Evolutionary conservation across 805 yeast genomes (phyloP), one percentile per base, ranked within the genome.

Genomic region (Candida orba): DNA sequence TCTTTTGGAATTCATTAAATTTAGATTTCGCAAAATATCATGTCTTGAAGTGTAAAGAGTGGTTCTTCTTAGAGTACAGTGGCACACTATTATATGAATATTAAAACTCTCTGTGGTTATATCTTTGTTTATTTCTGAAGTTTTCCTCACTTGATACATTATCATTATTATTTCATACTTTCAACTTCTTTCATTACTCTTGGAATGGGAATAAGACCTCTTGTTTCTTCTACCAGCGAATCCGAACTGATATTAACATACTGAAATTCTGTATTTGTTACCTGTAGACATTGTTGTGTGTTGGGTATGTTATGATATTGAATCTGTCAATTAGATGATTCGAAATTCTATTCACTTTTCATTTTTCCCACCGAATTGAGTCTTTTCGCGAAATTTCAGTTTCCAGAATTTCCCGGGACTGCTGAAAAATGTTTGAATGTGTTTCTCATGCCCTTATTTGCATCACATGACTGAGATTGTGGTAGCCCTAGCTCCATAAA

Each of bases 251-350:
- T 18, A 29, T 17, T 6, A 53, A 85, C 95, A 74, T 86, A 86
- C 95, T 74, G 99, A 89, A 86, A 91, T 88, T 79, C 97, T 89
- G 88, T 84, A 93, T 81, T 91, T 91, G 84, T 89, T 93, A 81
- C 99, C 97, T 74, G 95, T 79, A 68, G 89, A 82, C 91, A 84
- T 84, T 72, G 67, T 75, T 60, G 49, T 51, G 52, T 38, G 27
- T 17, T 27, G 42, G 45, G 44, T 35, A 32, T 38, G 37, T 32
- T 39, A 29, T 38, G 46, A 27, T 27, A 27, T 10, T 10, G 14
- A 17, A 30, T 23, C 23, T 33, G 40, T 37, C 46, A n/a, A 31
- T 17, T 25, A 41, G 31, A 31, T 37, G 31, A 37, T 15, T 39
- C 36, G 37, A 43, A 40, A 35, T 40, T 43, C 40, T 43, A 34